These are phyloP conservation scores for Millerozyma acaciae DNA, from an alignment of 805 yeast genomes.

Conservation along the genomic window DNA sequence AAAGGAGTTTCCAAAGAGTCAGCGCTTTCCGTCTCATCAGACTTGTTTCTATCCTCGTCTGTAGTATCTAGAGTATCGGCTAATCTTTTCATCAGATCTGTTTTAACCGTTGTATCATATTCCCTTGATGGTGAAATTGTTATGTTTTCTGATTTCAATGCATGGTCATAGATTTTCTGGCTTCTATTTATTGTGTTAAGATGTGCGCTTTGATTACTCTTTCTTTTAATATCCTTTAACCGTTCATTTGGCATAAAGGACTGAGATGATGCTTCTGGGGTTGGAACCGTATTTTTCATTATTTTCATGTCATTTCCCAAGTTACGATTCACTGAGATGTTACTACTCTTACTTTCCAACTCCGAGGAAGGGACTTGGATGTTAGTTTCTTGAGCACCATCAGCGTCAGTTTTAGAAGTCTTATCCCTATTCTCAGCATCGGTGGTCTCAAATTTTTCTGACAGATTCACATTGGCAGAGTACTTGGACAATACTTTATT, in stretches of 20 bases:
- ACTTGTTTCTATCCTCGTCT: no score
- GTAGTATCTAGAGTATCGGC: no score
- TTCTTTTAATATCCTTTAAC: slow-evolving; percentile 20
- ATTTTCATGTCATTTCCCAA: slow-evolving; percentile 1
- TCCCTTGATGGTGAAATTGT: no score
- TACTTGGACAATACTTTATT: slow-evolving; percentile 58
- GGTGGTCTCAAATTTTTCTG: no score
- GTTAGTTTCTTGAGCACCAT: background rate
- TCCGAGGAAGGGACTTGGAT: background rate
- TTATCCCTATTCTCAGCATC: background rate
- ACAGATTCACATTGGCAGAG: slow-evolving; percentile 16
- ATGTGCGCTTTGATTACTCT: slow-evolving; percentile 9
- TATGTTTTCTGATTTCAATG: no score
- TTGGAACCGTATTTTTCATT: background rate
- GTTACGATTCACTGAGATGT: background rate
- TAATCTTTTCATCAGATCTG: no score
- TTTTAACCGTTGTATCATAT: no score
- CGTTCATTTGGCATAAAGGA: slow-evolving; percentile 23
- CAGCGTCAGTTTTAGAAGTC: background rate
- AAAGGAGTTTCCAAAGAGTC: no score
- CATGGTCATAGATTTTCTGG: no score
- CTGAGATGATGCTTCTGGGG: background rate
- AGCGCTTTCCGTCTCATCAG: no score
- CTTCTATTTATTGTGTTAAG: no score
- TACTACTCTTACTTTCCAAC: background rate